Evolutionary conservation across 164 flowering plant genomes (phyloP).

Genomic region (Paratinospora sagittata): DNA sequence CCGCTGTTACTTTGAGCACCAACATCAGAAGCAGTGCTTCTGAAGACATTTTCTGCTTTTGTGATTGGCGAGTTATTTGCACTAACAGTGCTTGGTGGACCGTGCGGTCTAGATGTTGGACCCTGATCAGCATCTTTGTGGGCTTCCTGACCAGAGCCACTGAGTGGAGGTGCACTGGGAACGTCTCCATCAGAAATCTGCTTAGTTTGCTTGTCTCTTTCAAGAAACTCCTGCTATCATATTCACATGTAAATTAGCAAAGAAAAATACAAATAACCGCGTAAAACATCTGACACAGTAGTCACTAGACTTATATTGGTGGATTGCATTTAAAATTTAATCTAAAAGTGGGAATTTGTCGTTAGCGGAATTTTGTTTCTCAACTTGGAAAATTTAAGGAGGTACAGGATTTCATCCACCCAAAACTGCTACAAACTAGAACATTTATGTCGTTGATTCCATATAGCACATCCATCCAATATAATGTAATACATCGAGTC

Average conservation of each 20-base stretch:
- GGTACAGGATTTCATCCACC: not conserved
- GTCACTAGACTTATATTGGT: not conserved
- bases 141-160: conserved; percentile 37
- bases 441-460: not conserved
- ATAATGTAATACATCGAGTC: not conserved
- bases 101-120: conserved; percentile 20
- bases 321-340: not conserved
- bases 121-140: conserved; percentile 24
- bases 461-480: too few species aligned
- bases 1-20: conserved; percentile 20
- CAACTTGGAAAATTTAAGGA: not conserved
- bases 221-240: conserved; percentile 28
- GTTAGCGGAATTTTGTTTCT: not conserved
- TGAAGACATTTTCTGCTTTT: conserved; percentile 11
- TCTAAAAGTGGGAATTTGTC: not conserved
- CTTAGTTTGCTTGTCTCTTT: conserved; percentile 21
- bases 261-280: not conserved
- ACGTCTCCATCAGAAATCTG: conserved; percentile 43
- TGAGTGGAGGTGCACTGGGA: conserved; percentile 81
- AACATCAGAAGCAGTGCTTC: conserved; percentile 13
- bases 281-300: not conserved
- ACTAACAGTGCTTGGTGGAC: conserved; percentile 12
- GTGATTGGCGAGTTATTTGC: conserved; percentile 14
- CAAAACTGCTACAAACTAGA: not conserved
- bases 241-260: not conserved